Conservation (phyloP, 164 flowering plant genomes). For the Magnolia sinica region DNA sequence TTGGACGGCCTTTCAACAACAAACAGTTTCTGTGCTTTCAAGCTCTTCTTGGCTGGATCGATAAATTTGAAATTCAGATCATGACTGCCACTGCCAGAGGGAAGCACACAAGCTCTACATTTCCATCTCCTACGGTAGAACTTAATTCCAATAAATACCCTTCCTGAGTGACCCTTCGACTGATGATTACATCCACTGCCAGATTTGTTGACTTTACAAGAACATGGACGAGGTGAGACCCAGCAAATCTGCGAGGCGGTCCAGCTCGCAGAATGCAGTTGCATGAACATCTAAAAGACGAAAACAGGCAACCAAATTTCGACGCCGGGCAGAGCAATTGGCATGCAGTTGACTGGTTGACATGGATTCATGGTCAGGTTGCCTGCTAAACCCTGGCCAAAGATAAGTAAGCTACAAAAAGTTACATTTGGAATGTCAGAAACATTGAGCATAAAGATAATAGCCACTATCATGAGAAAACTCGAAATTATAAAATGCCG, state of each 20-base stretch:
- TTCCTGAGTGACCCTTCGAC: not conserved
- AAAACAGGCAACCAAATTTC: constrained; percentile 5
- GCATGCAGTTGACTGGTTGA: not conserved
- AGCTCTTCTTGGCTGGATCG: constrained; percentile 34
- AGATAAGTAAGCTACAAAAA: not conserved
- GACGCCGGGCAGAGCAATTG: not conserved
- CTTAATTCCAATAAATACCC: constrained; percentile 9
- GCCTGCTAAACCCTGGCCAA: not conserved
- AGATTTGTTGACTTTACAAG: constrained; percentile 12
- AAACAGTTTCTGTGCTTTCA: constrained; percentile 22
- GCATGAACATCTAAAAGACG: constrained; percentile 38
- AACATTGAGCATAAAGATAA: not conserved
- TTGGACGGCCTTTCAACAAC: constrained; percentile 39
- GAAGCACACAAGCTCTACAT: constrained; percentile 15
- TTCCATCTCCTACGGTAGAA: constrained; percentile 8
- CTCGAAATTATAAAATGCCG: too few species aligned
- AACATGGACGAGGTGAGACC: constrained; percentile 6
- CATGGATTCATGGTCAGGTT: not conserved
- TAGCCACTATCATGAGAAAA: not conserved
- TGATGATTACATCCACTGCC: not conserved
- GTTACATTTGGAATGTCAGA: not conserved
- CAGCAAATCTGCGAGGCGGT: constrained; percentile 17
- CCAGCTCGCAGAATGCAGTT: constrained; percentile 33
- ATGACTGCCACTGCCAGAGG: constrained; percentile 12
- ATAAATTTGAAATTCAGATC: constrained; percentile 27